Percentiles rank a stretch among this genome's conserved stretches.
These are phyloP conservation scores for Liquidambar formosana DNA, from an alignment of 164 flowering plant genomes.

Conservation along the genomic window DNA sequence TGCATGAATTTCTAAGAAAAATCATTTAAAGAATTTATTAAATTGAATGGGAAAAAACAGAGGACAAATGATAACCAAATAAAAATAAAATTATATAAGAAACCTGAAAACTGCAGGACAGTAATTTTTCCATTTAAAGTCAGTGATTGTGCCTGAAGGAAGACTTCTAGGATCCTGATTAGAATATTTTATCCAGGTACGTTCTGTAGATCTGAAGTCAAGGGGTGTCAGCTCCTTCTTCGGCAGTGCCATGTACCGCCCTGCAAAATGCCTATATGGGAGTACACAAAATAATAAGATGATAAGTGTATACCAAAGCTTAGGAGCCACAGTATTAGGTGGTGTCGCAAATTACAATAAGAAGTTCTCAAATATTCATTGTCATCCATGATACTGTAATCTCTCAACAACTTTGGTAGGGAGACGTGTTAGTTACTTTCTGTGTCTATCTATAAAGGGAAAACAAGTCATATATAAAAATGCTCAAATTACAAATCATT, in stretches of 20 bases:
- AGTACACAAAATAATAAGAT: not conserved
- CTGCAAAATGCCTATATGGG: slow-evolving; percentile 16
- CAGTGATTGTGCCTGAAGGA: slow-evolving; percentile 22
- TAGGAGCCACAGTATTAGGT: not conserved
- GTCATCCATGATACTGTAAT: not conserved
- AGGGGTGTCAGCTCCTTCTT: slow-evolving; percentile 18
- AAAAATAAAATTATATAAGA: not conserved
- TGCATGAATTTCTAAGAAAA: no score
- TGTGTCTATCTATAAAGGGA: not conserved
- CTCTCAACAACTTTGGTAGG: not conserved
- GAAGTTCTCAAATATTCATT: not conserved
- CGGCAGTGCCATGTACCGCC: slow-evolving; percentile 26
- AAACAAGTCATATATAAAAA: not conserved
- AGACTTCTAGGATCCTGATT: slow-evolving; percentile 14
- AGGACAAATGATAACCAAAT: not conserved
- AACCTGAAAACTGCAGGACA: slow-evolving; percentile 49
- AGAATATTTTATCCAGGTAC: slow-evolving; percentile 21
- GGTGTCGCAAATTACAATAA: not conserved
- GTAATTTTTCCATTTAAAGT: slow-evolving; percentile 48
- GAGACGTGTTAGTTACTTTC: not conserved
- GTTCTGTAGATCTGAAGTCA: slow-evolving; percentile 24
- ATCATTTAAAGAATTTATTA: not conserved
- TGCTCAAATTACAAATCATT: not conserved
- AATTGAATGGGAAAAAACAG: not conserved
- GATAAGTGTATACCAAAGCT: not conserved